Base-by-base conservation (phyloP, 1,139 yeast genomes). In the Hyphopichia burtonii region DNA sequence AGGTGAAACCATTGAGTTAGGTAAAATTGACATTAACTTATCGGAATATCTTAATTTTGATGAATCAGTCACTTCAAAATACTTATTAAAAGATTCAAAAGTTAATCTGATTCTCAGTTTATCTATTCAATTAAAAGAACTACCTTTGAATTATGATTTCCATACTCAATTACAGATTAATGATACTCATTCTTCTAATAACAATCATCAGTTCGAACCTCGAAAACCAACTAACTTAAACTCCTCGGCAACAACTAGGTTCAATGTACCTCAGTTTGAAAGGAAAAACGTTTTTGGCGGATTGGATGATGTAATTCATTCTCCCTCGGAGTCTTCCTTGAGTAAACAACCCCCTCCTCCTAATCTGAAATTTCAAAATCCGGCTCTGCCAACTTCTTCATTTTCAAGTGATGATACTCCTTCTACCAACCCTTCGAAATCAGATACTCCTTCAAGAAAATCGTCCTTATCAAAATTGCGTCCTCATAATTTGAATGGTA, bases 61-160 rank as follows among this genome's bases (percentile, higher is more conserved):
- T 25, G 79, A 78, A 37, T 74, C 77, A 14, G 68, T 70, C 30
- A 74, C 79, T 17, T 76, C 83, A 43, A 76, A 84, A 49, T 88
- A 86, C 53, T 65, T 91, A 41, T 66, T 91, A 37, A 83, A 83
- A 51, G 78, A 87, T 31, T 84, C 96, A 10, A 88, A 88, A 52
- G 82, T 91, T 18, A 91, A 93, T 59, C 83, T 95, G 4, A 83
- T 90, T 35, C 63, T 88, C 36, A 82, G 77, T 43, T 44, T 78
- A 44, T 65, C 75, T 1, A 55, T 74, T 7, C 62, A 55, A 12
- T 53, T 71, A 67, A 42, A 64, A 63, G 59, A 71, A 74, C 50
- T 76, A 57, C 58, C 74, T 61, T 59, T 74, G 52, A 51, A 73
- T 44, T 57, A 54, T 34, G 76, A 71, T 37, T 72, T 71, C 58